Evolutionary conservation across 768 basidiomycete species (phyloP).

Genomic region (Russula emetica): DNA sequence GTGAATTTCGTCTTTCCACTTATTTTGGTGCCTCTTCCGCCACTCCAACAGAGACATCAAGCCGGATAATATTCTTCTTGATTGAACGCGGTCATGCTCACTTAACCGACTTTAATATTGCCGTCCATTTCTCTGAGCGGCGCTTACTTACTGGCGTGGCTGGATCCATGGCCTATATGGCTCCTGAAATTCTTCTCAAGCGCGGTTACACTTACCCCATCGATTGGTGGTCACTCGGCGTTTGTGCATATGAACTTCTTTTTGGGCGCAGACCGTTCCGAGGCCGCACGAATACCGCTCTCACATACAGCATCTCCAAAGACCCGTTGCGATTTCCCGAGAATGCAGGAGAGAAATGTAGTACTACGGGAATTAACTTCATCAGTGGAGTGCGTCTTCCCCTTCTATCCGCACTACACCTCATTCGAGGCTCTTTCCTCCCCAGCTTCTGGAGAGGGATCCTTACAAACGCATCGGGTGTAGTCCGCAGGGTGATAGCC

Average conservation of each 20-base stretch:
- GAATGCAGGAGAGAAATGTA: slow-evolving; percentile 76
- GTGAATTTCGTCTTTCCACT: slow-evolving; percentile 33
- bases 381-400: slow-evolving; percentile 57
- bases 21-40: neutral
- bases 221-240: slow-evolving; percentile 97
- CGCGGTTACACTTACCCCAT: slow-evolving; percentile 92
- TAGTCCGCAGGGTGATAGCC: slow-evolving; percentile 72
- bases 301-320: slow-evolving; percentile 89
- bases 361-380: slow-evolving; percentile 69
- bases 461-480: slow-evolving; percentile 76
- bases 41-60: slow-evolving; percentile 72
- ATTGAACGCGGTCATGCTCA: slow-evolving; percentile 95
- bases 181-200: slow-evolving; percentile 85
- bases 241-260: slow-evolving; percentile 87
- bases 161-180: slow-evolving; percentile 99
- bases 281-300: slow-evolving; percentile 86
- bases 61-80: slow-evolving; percentile 95
- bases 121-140: slow-evolving; percentile 90
- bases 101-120: slow-evolving; percentile 97
- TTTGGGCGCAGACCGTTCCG: slow-evolving; percentile 91
- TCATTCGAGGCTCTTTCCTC: slow-evolving; percentile 2
- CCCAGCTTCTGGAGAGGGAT: slow-evolving; percentile 84
- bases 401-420: neutral
- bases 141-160: slow-evolving; percentile 85
- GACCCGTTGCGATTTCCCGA: slow-evolving; percentile 89